These are phyloP conservation scores for Fragosphaeria purpurea DNA, from an alignment of 2,329 filamentous ascomycete genomes.

Conservation along the genomic window DNA sequence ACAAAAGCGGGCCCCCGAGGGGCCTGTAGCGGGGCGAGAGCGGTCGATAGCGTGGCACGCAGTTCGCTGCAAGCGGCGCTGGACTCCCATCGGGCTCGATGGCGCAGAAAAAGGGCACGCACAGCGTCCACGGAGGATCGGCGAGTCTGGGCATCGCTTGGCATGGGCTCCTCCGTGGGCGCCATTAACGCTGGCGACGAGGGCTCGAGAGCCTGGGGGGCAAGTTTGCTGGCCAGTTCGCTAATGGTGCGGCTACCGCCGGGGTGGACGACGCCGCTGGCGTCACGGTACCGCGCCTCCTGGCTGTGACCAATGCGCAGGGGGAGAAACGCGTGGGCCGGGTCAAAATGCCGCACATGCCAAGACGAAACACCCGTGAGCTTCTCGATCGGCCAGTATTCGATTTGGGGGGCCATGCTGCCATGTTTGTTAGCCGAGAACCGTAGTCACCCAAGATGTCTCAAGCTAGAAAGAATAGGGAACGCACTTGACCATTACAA, in stretches of 20 bases:
- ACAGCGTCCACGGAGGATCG: constrained; percentile 2
- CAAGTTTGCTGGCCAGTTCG: constrained; percentile 7
- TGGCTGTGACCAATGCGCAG: constrained; percentile 9
- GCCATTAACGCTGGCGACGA: background rate
- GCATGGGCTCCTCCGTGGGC: background rate
- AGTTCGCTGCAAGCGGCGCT: constrained; percentile 9
- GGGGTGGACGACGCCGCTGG: constrained; percentile 1
- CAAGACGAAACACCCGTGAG: constrained; percentile 11
- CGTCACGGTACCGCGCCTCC: constrained; percentile 10
- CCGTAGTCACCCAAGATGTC: background rate
- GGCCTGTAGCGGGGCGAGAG: constrained; percentile 2
- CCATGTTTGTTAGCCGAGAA: background rate
- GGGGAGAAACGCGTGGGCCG: constrained; percentile 5
- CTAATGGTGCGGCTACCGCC: constrained; percentile 1
- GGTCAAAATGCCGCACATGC: constrained; percentile 10
- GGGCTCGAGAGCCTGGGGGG: background rate
- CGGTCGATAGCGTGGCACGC: constrained; percentile 7
- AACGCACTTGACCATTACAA: constrained; percentile 11
- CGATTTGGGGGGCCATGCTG: constrained; percentile 8
- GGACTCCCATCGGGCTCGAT: constrained; percentile 9
- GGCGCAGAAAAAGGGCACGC: background rate
- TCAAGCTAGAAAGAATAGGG: background rate
- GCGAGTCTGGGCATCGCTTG: background rate
- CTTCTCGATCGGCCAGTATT: constrained; percentile 12
- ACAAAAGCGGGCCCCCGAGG: constrained; percentile 3